Evolutionary conservation across 2,329 filamentous ascomycete genomes (phyloP), one percentile per base, ranked within the genome.

Genomic region (Penicillium sclerotigenum): DNA sequence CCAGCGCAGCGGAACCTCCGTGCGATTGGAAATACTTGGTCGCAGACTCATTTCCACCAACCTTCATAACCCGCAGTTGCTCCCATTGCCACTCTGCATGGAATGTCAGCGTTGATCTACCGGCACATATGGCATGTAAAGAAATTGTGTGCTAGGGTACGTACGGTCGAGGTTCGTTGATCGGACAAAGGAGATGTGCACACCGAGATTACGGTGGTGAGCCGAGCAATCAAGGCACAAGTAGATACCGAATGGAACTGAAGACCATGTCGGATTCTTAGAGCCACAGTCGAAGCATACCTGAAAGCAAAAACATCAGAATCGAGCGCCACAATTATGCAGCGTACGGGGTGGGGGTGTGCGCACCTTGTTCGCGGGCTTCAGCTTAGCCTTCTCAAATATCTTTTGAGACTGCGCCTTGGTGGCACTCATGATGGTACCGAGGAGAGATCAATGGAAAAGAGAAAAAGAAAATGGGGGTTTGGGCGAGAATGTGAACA

Each of bases 1-100:
- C 91, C 59, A 99, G 84, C 53, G 93, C 93, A 47, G 93, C 92
- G 38, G 90, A 92, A 59, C 94, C 94, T 61, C 94, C 94, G 73
- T 99, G 94, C 67, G 91, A 88, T 77, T 97, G 92, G 81, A 97
- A 99, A 81, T 91, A 99, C 78, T 96, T 97, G 70, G 92, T 97
- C 47, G 94, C 94, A 56, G 91, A 96, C 77, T 97, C 93, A 71
- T 99, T 99, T 56, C 94, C 94, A 63, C 94, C 94, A 16, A 97
- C 91, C 79, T 99, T 99, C 93, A 99, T 97, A 56, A 93, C 77
- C 50, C 94, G 89, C 58, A 99, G 83, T 75, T 99, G 94, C 65
- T 97, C 91, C 94, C 94, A 99, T 89, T 97, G 91, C 94, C 94
- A 99, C 80, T 90, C 87, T 90, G 67, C 31, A 36, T 43, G 31